Conservation (phyloP, 2,329 filamentous ascomycete genomes). For the Cadophora luteo-olivacea region DNA sequence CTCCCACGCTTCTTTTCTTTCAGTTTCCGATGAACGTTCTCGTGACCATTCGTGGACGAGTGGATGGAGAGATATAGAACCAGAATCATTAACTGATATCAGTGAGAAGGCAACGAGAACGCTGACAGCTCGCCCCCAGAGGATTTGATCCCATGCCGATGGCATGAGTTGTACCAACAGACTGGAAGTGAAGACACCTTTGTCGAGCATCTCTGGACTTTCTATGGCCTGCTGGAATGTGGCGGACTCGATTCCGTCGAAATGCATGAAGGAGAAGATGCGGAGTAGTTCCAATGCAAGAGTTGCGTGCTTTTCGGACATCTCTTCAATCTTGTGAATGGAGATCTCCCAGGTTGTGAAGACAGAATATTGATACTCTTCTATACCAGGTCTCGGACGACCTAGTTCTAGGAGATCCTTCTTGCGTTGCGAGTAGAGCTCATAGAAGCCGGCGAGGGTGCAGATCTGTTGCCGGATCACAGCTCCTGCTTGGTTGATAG, state of each 20-base stretch:
- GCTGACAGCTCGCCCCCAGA: constrained; percentile 21
- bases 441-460: constrained; percentile 27
- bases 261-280: constrained; percentile 34
- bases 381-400: constrained; percentile 16
- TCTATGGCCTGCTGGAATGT: constrained; percentile 14
- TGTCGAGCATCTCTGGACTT: not conserved
- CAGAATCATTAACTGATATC: constrained; percentile 16
- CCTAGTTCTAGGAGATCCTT: constrained; percentile 16
- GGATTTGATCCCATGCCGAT: constrained; percentile 23
- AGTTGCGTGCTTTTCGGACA: not conserved
- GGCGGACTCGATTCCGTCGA: constrained; percentile 21
- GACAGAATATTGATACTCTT: constrained; percentile 27
- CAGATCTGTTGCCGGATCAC: constrained; percentile 31
- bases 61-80: constrained; percentile 44
- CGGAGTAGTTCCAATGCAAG: constrained; percentile 29
- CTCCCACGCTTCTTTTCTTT: constrained; percentile 19
- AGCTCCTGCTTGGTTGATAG: constrained; percentile 42
- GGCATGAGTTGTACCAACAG: constrained; percentile 22
- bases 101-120: constrained; percentile 26
- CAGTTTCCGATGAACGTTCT: constrained; percentile 16
- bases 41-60: constrained; percentile 46
- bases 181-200: not conserved
- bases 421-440: constrained; percentile 24
- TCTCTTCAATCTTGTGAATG: constrained; percentile 24
- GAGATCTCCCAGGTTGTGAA: constrained; percentile 36